Evolutionary conservation across 495 filamentous ascomycete genomes (phyloP).

Genomic region (Neurospora tetraspora): DNA sequence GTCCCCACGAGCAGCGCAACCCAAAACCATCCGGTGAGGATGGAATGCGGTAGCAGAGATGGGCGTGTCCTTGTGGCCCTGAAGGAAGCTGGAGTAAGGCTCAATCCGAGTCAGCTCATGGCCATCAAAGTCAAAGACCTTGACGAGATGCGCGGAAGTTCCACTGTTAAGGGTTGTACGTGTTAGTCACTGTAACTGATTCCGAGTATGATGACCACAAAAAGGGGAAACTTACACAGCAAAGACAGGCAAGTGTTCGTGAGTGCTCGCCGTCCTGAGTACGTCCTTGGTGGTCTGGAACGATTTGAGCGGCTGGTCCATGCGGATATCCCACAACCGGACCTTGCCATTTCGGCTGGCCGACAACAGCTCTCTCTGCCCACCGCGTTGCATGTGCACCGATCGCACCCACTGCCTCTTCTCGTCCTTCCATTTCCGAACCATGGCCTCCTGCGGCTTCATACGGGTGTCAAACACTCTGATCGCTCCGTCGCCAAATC

Average conservation of each 20-base stretch:
- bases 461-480: conserved; percentile 86
- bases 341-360: conserved; percentile 87
- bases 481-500: conserved; percentile 94
- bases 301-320: conserved; percentile 61
- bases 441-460: conserved; percentile 73
- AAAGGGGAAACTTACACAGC: conserved; percentile 62
- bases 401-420: conserved; percentile 85
- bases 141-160: conserved; percentile 76
- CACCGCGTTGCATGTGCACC: conserved; percentile 94
- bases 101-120: conserved; percentile 67
- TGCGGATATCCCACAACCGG: conserved; percentile 91
- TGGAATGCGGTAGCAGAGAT: conserved; percentile 91
- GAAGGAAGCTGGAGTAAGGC: conserved; percentile 80
- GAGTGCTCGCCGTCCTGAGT: conserved; percentile 76
- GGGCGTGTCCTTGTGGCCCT: conserved; percentile 58
- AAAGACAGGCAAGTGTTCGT: conserved; percentile 96
- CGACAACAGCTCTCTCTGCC: conserved; percentile 77
- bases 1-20: conserved; percentile 65
- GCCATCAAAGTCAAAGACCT: conserved; percentile 82
- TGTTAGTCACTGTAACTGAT: conserved; percentile 17
- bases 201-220: neutral
- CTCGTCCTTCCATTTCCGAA: conserved; percentile 86
- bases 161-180: conserved; percentile 43
- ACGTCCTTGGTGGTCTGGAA: conserved; percentile 69
- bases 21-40: conserved; percentile 87